These are phyloP conservation scores for Tolypocladium tropicale DNA, from an alignment of 2,329 filamentous ascomycete genomes.

Conservation along the genomic window DNA sequence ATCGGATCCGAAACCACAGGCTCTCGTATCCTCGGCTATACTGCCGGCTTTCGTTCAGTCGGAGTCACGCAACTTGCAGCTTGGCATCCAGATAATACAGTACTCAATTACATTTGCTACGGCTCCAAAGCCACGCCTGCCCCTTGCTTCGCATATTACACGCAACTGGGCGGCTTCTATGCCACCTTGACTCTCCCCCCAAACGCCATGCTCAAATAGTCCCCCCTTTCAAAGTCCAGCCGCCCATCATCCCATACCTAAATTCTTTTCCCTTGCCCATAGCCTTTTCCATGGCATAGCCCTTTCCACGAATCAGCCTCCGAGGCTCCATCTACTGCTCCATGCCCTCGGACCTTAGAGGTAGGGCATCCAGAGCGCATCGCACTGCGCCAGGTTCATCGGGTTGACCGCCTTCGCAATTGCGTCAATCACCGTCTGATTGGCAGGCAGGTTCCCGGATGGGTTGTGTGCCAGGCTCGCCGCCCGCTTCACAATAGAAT, in stretches of 20 bases:
- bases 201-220: slow-evolving; percentile 7
- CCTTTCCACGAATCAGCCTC: not conserved
- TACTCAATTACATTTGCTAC: not conserved
- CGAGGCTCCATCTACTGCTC: not conserved
- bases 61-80: not conserved
- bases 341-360: slow-evolving; percentile 41
- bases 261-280: not conserved
- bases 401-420: slow-evolving; percentile 91
- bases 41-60: not conserved
- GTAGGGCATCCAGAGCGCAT: slow-evolving; percentile 97
- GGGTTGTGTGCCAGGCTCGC: slow-evolving; percentile 72
- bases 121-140: not conserved
- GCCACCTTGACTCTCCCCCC: not conserved
- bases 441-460: slow-evolving; percentile 75
- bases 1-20: not conserved
- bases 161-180: not conserved
- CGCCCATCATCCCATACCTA: not conserved
- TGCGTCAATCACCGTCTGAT: slow-evolving; percentile 93
- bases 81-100: not conserved
- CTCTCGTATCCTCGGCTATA: not conserved
- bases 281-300: too few relatives aligned
- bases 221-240: not conserved
- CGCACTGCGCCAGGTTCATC: slow-evolving; percentile 75
- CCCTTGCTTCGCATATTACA: not conserved
- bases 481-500: slow-evolving; percentile 85